Conservation (phyloP, 1,284 basidiomycete genomes). For the Wallemia mellicola region DNA sequence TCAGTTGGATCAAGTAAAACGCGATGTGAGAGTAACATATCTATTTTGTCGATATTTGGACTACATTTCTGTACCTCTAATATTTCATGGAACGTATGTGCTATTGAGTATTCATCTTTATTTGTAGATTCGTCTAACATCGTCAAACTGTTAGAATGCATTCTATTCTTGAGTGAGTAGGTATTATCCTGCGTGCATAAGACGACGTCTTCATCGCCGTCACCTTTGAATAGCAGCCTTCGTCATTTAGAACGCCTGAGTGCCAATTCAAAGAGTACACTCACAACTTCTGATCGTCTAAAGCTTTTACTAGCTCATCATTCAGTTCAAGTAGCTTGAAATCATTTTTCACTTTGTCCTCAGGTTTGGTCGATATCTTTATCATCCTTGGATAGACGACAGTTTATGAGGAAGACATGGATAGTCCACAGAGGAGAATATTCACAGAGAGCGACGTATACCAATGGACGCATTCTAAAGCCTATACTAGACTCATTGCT, state of each 20-base stretch:
- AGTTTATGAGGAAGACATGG: too few species aligned
- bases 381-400: too few species aligned
- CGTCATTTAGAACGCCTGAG: too few species aligned
- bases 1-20: conserved; percentile 28
- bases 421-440: conserved; percentile 10
- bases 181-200: conserved; percentile 50
- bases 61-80: conserved; percentile 41
- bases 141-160: conserved; percentile 53
- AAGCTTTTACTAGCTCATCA: neutral
- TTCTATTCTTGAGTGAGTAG: conserved; percentile 45
- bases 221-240: conserved; percentile 53
- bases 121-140: too few species aligned
- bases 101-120: conserved; percentile 24
- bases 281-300: neutral
- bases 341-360: neutral
- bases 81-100: conserved; percentile 40
- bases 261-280: too few species aligned
- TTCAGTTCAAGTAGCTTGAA: neutral
- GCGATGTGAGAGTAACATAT: conserved; percentile 26
- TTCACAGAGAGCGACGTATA: conserved; percentile 11
- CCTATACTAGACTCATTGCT: conserved; percentile 9
- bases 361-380: neutral
- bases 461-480: conserved; percentile 10
- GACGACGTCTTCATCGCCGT: conserved; percentile 51
- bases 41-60: conserved; percentile 39